Conservation (phyloP, 805 yeast species). For the Nadsonia fulvescens region DNA sequence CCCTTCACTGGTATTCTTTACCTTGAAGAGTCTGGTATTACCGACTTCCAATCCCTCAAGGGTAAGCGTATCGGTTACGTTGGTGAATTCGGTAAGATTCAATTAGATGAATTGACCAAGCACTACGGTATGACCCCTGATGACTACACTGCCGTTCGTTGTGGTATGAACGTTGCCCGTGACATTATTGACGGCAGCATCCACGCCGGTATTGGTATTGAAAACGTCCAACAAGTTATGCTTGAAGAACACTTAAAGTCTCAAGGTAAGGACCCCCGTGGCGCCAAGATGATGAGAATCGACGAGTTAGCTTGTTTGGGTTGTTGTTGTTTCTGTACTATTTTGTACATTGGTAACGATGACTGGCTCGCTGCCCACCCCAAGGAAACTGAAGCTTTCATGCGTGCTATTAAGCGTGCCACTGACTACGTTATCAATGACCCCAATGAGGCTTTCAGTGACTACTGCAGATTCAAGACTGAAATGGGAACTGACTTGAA, state of each 20-base stretch:
- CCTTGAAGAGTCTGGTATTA: conserved; percentile 31
- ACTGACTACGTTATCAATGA: conserved; percentile 28
- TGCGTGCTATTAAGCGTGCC: conserved; percentile 32
- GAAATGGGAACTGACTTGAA: conserved; percentile 32
- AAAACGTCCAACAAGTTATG: conserved; percentile 41
- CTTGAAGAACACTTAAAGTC: conserved; percentile 30
- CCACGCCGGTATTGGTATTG: conserved; percentile 42
- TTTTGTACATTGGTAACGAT: conserved; percentile 35
- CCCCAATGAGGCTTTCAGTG: conserved; percentile 30
- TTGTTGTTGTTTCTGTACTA: conserved; percentile 41
- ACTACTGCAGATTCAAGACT: conserved; percentile 25
- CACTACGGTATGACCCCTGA: conserved; percentile 37
- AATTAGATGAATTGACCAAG: conserved; percentile 35
- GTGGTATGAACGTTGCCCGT: conserved; percentile 43
- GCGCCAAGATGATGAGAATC: conserved; percentile 38
- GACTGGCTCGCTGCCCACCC: conserved; percentile 29
- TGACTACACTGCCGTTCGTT: conserved; percentile 39
- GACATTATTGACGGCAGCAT: conserved; percentile 35
- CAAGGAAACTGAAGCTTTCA: conserved; percentile 26
- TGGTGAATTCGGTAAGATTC: conserved; percentile 43
- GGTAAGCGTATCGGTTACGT: conserved; percentile 39
- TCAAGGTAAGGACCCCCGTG: conserved; percentile 26
- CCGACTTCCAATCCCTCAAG: conserved; percentile 33
- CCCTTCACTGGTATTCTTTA: conserved; percentile 40
- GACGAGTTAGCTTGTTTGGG: conserved; percentile 42